Evolutionary conservation across 2,329 filamentous ascomycete species (phyloP), one percentile per base, ranked within the genome.

Genomic region (Xylariaceae sp.): DNA sequence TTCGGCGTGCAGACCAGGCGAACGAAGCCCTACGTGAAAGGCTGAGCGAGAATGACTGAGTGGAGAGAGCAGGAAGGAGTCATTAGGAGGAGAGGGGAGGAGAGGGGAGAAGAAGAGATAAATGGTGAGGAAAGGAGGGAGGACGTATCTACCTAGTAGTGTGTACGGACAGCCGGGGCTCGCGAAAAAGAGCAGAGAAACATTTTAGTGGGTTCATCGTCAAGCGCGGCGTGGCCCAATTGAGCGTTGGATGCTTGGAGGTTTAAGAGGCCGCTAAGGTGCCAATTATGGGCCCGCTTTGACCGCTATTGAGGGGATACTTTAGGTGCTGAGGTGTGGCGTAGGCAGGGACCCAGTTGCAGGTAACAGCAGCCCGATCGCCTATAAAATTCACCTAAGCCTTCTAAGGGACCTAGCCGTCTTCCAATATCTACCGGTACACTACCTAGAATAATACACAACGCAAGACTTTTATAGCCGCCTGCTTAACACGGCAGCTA

Each of bases 151-250:
- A 9, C 19, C 18, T 6, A 22, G 39, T 26, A 26, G 26, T 26
- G 26, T 26, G n/a, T n/a, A n/a, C n/a, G n/a, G n/a, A 26, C 5
- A 8, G 26, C 8, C 26, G 8, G 26, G 26, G 26, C 26, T 26
- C 8, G n/a, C n/a, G 26, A 26, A 26, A 26, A 26, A 26, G 26
- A 26, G 26, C 26, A 26, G 26, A 26, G 58, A 60, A 61, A 65
- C 65, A 64, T 63, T 65, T 64, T 34, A 58, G 57, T 59, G 57
- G 54, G 54, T 47, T 57, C 43, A 41, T 58, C 34, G 39, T 44
- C 21, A 45, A 26, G n/a, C n/a, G n/a, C n/a, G n/a, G n/a, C n/a
- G n/a, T n/a, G n/a, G n/a, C 26, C 5, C 26, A 7, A 10, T 34
- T 15, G 32, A 34, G 32, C 3, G 26, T 26, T 26, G 26, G 26